Conservation (phyloP, 225 moss, liverwort and hornwort genomes). For the Sphagnum tenellum region DNA sequence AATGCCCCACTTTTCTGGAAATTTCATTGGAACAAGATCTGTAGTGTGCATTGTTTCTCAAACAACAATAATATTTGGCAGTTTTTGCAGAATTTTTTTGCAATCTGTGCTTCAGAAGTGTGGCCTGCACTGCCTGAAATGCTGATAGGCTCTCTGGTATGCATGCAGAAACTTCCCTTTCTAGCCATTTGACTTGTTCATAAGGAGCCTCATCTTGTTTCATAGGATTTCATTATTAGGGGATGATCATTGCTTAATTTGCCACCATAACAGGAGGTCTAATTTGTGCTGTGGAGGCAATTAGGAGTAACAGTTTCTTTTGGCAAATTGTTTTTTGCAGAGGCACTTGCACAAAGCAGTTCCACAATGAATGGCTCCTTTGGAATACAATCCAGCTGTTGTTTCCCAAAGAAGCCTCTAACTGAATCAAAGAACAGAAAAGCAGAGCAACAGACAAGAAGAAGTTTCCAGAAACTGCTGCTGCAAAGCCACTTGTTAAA, state of each 20-base stretch:
- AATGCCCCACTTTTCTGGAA: too few relatives aligned
- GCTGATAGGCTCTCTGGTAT: constrained; percentile 68
- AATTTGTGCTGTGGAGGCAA: background rate
- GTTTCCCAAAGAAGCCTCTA: constrained; percentile 66
- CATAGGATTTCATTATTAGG: background rate
- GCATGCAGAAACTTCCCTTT: background rate
- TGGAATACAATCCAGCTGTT: constrained; percentile 98
- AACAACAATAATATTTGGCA: constrained; percentile 13
- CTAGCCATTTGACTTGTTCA: background rate
- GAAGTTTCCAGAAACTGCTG: background rate
- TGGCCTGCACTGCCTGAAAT: constrained; percentile 89
- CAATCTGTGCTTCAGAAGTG: constrained; percentile 69
- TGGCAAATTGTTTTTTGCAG: constrained; percentile 20
- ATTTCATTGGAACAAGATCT: too few relatives aligned
- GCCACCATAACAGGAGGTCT: background rate
- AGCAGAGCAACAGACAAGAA: constrained; percentile 4
- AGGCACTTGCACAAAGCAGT: constrained; percentile 21
- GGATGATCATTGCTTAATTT: background rate
- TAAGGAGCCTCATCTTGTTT: background rate
- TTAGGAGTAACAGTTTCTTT: background rate
- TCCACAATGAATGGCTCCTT: constrained; percentile 61
- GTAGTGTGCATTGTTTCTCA: background rate
- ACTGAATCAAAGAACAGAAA: constrained; percentile 44
- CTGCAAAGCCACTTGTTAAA: too few relatives aligned
- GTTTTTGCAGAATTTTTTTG: constrained; percentile 82